Evolutionary conservation across 2,329 filamentous ascomycete genomes (phyloP), one percentile per base, ranked within the genome.

Genomic region (Nemania bipapillata): DNA sequence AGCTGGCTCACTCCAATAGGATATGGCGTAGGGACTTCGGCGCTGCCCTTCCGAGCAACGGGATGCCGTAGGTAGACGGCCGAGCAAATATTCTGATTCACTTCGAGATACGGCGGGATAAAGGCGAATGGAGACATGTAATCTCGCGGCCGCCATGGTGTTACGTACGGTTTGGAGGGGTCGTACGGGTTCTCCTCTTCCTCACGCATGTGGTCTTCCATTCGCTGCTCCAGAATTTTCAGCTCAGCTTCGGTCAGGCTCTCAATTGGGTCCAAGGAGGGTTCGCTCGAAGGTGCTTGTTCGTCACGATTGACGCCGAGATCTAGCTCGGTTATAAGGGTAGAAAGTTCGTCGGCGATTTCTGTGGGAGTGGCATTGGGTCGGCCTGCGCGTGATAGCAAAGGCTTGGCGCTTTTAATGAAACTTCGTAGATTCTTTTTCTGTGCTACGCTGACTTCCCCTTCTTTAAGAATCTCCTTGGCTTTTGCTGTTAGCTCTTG

Each of bases 51-150:
- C 69, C 94, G 87, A 28, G 93, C 96, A 50, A 98, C 95, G 0
- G 96, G 96, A 83, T 99, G 95, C 66, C 96, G 88, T 70, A 99
- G 83, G 80, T 99, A 99, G 47, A 99, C 94, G 11, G 96, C 96
- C 0, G 94, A 91, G 81, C 96, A 99, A 76, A 98, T 92, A 77
- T 94, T 96, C 81, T 97, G 96, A 85, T 98, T 97, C 75, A 99
- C 96, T 83, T 99, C 96, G 69, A 99, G 88, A 80, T 98, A 99
- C 62, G 92, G 86, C 11, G 96, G 96, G 74, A 99, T 94, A 81
- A 97, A 97, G 26, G 94, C 94, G 81, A 99, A 99, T 0, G 94
- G 90, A 59, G 88, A 86, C 92, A 99, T 96, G 81, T 88, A 98
- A 60, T 91, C 87, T 64, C 94, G 87, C 12, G 96, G 96, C 72